Conservation (phyloP, 2,329 filamentous ascomycete species). For the Penicillium sclerotigenum region DNA sequence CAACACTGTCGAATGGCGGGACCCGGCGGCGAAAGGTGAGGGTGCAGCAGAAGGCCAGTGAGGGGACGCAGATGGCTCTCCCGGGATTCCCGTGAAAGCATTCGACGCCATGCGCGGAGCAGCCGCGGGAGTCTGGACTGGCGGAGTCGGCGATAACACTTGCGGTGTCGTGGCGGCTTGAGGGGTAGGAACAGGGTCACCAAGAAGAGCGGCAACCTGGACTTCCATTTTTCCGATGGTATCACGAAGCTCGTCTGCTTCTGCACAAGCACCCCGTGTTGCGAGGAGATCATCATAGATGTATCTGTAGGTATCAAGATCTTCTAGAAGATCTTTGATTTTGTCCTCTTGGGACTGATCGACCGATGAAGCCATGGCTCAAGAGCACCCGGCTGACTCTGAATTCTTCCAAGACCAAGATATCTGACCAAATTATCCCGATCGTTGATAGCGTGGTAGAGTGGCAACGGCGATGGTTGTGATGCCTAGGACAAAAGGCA, state of each 20-base stretch:
- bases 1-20: not conserved
- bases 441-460: not conserved
- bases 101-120: not conserved
- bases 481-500: not conserved
- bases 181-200: not conserved
- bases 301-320: constrained; percentile 32
- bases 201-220: constrained; percentile 22
- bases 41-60: constrained; percentile 19
- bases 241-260: constrained; percentile 27
- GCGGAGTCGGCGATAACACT: not conserved
- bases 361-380: constrained; percentile 9
- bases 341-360: constrained; percentile 25
- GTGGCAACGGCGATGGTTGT: not conserved
- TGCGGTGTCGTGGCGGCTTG: not conserved
- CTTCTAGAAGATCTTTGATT: constrained; percentile 32
- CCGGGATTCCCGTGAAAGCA: not conserved
- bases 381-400: not conserved
- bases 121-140: not conserved
- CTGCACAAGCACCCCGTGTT: constrained; percentile 25
- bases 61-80: constrained; percentile 2
- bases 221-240: constrained; percentile 25
- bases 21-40: constrained; percentile 13
- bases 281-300: constrained; percentile 32
- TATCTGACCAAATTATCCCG: not conserved
- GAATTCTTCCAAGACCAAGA: not conserved